Evolutionary conservation across 163 green algal genomes (phyloP), one percentile per base, ranked within the genome.

Genomic region (Volvox carteri): DNA sequence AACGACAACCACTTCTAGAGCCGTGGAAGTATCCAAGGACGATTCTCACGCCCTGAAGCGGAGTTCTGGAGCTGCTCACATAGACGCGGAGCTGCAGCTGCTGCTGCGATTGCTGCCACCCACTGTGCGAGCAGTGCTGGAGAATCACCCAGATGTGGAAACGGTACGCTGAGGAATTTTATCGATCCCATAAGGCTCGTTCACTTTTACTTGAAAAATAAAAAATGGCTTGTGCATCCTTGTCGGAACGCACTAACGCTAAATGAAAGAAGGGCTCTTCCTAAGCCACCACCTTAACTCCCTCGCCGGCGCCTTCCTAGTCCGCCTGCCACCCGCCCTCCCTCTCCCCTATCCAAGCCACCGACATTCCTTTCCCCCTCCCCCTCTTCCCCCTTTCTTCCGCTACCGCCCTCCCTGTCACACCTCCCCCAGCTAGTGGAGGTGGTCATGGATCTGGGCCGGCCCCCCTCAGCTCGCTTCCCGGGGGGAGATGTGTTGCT

Each of bases 401-500:
- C 68, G 37, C 68, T 14, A 35, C 68, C 1, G 2, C 35, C 50
- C 4, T 48, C 7, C 8, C 7, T 33, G 3, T 21, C 16, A 73
- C 62, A 39, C 67, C 4, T 52, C 41, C 72, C 25, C 19, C 48
- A 84, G 75, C 48, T 84, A 21, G 48, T 84, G 12, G 75, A 84
- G 75, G 75, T 84, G 46, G 97, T 86, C 92, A 97, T 99, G 92
- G 97, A 99, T 90, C 88, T 99, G 25, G 97, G 97, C 0, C 74
- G 97, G 28, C 90, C 90, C 12, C 96, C 97, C 5, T 50, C 98
- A 19, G 98, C 97, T 0, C 93, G 98, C 19, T 98, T 99, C 50
- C 73, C 73, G 23, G 68, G 50, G 14, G 90, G 92, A 2, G 95
- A 97, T 41, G 74, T 96, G 23, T 35, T 84, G 30, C 93, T 98